Evolutionary conservation across 148 eudicot genomes (phyloP), one percentile per base, ranked within the genome.

Genomic region (Diospyros lotus): DNA sequence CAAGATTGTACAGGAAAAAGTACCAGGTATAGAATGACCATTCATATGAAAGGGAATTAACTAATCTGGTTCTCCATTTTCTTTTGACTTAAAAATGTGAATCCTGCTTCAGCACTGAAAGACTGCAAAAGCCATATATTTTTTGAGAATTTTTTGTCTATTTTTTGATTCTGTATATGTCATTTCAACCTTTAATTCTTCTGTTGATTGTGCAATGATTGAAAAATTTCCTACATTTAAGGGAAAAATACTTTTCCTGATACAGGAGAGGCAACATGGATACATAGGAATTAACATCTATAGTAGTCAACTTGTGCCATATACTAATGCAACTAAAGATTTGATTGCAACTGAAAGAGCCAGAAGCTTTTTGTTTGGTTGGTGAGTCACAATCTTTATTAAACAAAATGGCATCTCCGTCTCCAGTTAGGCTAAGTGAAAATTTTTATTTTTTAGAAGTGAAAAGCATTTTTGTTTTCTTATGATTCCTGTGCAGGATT

Each of bases 251-350:
- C 28, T 28, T 28, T 28, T 28, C 28, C 28, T 12, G 63, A 61
- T 69, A 68, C 78, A 89, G 94, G 86, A 58, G 5, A 81, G 45
- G 56, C 92, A 92, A 74, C 79, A 79, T 39, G 94, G 97, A 76
- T 74, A 73, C 9, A 14, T 92, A 38, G 97, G 90, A 46, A 62
- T 89, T 46, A 89, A 86, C 77, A 53, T 92, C 15, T 75, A 43
- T 74, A 42, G 77, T 9, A 77, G 6, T 45, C 60, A 78, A 75
- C 52, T 68, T 58, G 42, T 55, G 72, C 89, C 97, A 55, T 63
- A 52, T 5, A 79, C 82, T 13, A 80, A 83, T 67, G n/a, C 80
- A 69, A 83, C 61, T 5, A 80, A 84, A 72, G 91, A 89, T 74
- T 66, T 75, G 66, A 54, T 46, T 28, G 94, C 97, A 45, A 72